These are phyloP conservation scores for Chalara sp. DNA, from an alignment of 2,329 filamentous ascomycete genomes.

Conservation along the genomic window DNA sequence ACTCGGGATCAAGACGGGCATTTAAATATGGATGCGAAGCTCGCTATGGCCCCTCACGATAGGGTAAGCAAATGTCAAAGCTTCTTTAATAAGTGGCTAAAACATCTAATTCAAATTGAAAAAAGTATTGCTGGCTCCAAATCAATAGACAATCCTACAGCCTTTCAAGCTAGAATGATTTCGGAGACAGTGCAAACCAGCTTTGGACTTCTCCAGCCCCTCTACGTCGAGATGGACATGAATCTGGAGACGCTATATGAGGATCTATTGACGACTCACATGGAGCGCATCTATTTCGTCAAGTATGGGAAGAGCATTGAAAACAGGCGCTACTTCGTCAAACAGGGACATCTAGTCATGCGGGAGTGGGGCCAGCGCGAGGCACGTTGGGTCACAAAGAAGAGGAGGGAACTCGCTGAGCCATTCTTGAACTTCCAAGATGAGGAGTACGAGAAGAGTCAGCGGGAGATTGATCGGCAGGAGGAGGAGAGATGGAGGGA, in stretches of 20 bases:
- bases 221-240: neutral
- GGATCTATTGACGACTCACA: neutral
- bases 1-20: neutral
- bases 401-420: neutral
- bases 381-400: neutral
- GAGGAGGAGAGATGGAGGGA: neutral
- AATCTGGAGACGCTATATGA: neutral
- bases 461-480: neutral
- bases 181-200: no score
- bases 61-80: no score
- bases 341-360: neutral
- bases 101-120: neutral
- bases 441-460: neutral
- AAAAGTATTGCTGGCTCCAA: neutral
- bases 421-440: neutral
- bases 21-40: neutral
- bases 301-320: neutral
- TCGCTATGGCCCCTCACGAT: neutral
- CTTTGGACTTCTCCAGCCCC: neutral
- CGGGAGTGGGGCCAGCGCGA: neutral
- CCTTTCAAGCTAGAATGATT: neutral
- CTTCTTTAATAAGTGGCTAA: no score
- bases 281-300: neutral
- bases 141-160: neutral
- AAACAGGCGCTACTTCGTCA: neutral